A percentile compares a stretch with the other conserved stretches of the same genome.
phyloP scores from a whole-genome alignment of 2,329 filamentous ascomycete genomes.

The Sporothrix luriei region DNA sequence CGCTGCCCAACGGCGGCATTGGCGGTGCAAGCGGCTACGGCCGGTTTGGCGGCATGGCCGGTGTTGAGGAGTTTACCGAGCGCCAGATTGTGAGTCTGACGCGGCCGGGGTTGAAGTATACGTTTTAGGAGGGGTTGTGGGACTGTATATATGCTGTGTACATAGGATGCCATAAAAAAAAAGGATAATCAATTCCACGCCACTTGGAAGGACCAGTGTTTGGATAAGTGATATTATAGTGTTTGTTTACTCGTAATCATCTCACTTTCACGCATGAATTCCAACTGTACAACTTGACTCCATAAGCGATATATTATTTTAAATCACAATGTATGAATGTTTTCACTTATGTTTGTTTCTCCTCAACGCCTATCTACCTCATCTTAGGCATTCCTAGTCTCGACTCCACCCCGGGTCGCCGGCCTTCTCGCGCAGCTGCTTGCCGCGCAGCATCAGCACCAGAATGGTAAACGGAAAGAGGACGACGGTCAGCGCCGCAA shows the following conservation, averaged over 20 bases:
- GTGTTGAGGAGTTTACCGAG: conserved; percentile 45
- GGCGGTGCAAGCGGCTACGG: conserved; percentile 50
- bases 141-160: neutral
- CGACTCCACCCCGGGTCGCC: conserved; percentile 27
- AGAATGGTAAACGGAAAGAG: conserved; percentile 20
- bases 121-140: conserved; percentile 32
- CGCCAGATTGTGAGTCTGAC: conserved; percentile 44
- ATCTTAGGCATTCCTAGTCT: neutral
- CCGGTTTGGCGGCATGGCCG: conserved; percentile 45
- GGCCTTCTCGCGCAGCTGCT: conserved; percentile 9
- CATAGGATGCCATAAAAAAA: neutral
- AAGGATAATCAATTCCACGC: neutral
- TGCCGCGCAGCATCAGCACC: conserved; percentile 24
- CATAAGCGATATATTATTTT: too few species aligned
- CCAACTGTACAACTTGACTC: too few species aligned
- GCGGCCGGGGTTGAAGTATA: conserved; percentile 38
- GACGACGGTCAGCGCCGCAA: conserved; percentile 18
- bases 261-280: too few species aligned
- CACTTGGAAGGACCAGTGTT: too few species aligned
- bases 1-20: conserved; percentile 49
- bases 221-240: too few species aligned
- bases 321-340: too few species aligned
- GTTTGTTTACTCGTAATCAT: too few species aligned
- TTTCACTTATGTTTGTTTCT: too few species aligned
- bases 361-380: too few species aligned